Evolutionary conservation across 75 land plant genomes (phyloP), one percentile per base, ranked within the genome.

Genomic region (Picea sitchensis): DNA sequence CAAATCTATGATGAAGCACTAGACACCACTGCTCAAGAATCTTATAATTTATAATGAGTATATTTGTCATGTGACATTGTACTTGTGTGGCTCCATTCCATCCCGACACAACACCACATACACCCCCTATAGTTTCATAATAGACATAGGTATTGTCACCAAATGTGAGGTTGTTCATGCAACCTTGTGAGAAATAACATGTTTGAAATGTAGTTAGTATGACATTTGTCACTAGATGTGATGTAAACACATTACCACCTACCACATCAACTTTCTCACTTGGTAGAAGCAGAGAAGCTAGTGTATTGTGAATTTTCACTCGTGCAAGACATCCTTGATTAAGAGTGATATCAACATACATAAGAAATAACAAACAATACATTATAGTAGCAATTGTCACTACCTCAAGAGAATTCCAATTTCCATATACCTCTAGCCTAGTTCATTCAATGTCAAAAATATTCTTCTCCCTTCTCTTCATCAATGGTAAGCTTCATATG

Each of bases 51-150:
- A 98, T 98, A 87, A 98, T 98, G 18, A 98, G 86, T 12, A 98
- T 98, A 65, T 98, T 98, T 23, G 99, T 98, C 99, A 98, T 98
- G 79, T 98, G 99, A 80, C 99, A 98, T 77, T 98, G 99, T 58
- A 98, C 94, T 9, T 98, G 98, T 81, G 96, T 93, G 1, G 98
- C 90, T 1, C 99, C 99, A 78, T 89, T 73, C 99, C 98, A 98
- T 17, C 84, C 82, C 0, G 98, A 98, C 30, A 98, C 99, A 4
- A 94, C 99, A 21, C 99, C 99, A 26, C 26, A 26, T 26, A 0
- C 26, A 26, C 26, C 26, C 26, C 26, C 26, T 26, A 26, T 0
- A 26, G 99, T 98, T 76, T 98, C 99, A 83, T 98, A 98, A 63
- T 98, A 98, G 20, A 98, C 98, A 83, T 95, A 95, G 3, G 92